These are phyloP conservation scores for Leccinum disarticulatum DNA, from an alignment of 768 basidiomycete species.

Conservation along the genomic window DNA sequence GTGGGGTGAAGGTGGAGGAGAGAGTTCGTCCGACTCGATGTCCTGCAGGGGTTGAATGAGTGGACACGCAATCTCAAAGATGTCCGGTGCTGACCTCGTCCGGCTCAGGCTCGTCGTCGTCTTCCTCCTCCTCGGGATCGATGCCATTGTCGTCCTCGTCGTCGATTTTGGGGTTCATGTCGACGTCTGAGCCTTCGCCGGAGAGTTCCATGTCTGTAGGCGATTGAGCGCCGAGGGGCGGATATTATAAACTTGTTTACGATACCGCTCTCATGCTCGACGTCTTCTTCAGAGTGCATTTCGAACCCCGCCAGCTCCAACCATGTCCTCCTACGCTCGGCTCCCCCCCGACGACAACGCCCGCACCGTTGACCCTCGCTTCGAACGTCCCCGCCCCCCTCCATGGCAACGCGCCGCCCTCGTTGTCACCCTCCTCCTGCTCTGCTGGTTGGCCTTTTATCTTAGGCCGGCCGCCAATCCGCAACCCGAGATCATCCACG, in stretches of 20 bases:
- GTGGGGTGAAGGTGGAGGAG: conserved; percentile 32
- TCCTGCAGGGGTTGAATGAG: conserved; percentile 21
- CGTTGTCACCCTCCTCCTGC: conserved; percentile 38
- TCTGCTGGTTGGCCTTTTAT: conserved; percentile 47
- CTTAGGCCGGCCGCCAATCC: conserved; percentile 25
- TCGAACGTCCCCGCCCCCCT: conserved; percentile 41
- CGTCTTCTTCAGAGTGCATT: conserved; percentile 9
- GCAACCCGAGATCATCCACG: conserved; percentile 54
- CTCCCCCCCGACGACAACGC: conserved; percentile 15
- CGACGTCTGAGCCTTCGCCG: conserved; percentile 33
- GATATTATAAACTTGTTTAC: neutral
- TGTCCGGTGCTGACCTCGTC: conserved; percentile 7
- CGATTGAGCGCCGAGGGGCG: conserved; percentile 3
- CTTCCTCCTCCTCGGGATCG: conserved; percentile 35
- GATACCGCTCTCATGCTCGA: conserved; percentile 6
- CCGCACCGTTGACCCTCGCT: conserved; percentile 20
- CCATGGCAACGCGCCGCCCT: conserved; percentile 48
- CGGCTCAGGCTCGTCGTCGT: conserved; percentile 19
- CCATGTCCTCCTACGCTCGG: conserved; percentile 3
- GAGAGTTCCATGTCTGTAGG: conserved; percentile 26
- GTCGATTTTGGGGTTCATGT: conserved; percentile 35
- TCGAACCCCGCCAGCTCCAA: conserved; percentile 23
- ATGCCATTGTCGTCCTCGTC: conserved; percentile 39
- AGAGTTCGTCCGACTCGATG: conserved; percentile 35
- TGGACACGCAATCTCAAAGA: neutral